Conservation (phyloP, 1,139 yeast species). For the Taphrina populina region DNA sequence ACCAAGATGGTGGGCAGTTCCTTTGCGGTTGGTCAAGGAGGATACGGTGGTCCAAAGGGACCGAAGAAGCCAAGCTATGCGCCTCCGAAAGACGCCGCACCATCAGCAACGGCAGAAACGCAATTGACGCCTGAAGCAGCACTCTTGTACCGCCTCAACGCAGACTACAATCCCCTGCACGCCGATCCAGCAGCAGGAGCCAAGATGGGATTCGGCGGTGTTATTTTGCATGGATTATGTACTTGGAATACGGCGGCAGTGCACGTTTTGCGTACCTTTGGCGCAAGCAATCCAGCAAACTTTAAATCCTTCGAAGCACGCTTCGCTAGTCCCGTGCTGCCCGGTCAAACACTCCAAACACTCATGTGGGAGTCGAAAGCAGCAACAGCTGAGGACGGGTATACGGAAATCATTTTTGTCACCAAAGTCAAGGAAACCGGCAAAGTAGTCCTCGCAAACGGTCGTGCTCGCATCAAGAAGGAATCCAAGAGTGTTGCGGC, state of each 20-base stretch:
- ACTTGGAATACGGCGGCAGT: slow-evolving; percentile 31
- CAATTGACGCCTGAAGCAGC: slow-evolving; percentile 29
- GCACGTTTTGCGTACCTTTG: slow-evolving; percentile 27
- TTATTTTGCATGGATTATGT: slow-evolving; percentile 27
- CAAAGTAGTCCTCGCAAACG: slow-evolving; percentile 26
- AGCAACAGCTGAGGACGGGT: slow-evolving; percentile 4
- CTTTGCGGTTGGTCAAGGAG: slow-evolving; percentile 32
- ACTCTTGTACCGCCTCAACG: slow-evolving; percentile 25
- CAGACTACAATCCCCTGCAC: slow-evolving; percentile 32
- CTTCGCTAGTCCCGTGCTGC: slow-evolving; percentile 29
- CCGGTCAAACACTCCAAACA: slow-evolving; percentile 30
- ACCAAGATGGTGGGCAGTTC: slow-evolving; percentile 25
- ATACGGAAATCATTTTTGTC: slow-evolving; percentile 25
- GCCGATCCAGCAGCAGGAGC: slow-evolving; percentile 30
- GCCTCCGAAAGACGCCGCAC: slow-evolving; percentile 28
- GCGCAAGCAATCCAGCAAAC: slow-evolving; percentile 15
- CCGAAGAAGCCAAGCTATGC: slow-evolving; percentile 21
- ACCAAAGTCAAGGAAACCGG: slow-evolving; percentile 30
- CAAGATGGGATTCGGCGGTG: slow-evolving; percentile 29
- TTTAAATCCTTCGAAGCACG: slow-evolving; percentile 27
- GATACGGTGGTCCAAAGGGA: slow-evolving; percentile 27
- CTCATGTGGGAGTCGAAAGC: slow-evolving; percentile 27
- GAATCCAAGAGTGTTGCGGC: neutral
- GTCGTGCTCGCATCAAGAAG: slow-evolving; percentile 27
- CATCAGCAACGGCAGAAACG: slow-evolving; percentile 17